phyloP scores from a whole-genome alignment of 352 stramenopile species.

The Elongisporangium anandrum region DNA sequence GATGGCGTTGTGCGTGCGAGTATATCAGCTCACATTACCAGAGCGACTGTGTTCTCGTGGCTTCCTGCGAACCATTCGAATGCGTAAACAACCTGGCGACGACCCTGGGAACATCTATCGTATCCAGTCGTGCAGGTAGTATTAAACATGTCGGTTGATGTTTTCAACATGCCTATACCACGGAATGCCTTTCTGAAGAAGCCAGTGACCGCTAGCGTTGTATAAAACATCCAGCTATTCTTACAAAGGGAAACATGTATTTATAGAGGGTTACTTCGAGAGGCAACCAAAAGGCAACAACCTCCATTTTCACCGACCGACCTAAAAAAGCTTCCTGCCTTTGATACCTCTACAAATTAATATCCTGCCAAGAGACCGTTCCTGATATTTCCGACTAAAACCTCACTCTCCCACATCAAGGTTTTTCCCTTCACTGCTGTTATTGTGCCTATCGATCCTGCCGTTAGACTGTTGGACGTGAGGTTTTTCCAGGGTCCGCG shows the following conservation, averaged over 20 bases:
- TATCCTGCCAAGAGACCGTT: not conserved
- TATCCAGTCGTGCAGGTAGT: not conserved
- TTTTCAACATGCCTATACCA: not conserved
- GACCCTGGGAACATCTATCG: not conserved
- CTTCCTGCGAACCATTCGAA: not conserved
- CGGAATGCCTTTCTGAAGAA: not conserved
- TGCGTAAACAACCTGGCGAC: not conserved
- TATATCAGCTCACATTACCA: not conserved
- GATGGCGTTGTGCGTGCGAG: not conserved
- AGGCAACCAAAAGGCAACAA: not conserved
- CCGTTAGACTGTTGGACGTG: not conserved
- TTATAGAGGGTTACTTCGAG: not conserved
- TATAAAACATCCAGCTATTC: not conserved
- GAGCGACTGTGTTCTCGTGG: not conserved
- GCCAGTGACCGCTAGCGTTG: not conserved
- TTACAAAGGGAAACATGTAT: not conserved
- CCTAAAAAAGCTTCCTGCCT: not conserved
- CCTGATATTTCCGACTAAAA: not conserved
- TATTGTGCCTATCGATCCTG: not conserved
- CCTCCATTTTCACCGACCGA: not conserved
- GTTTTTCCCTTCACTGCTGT: not conserved
- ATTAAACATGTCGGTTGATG: not conserved
- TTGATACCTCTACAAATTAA: not conserved
- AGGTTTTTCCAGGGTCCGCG: slow-evolving; percentile 29
- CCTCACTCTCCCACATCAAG: not conserved